Conservation (phyloP, 2,329 filamentous ascomycete species). For the Alternaria infectoria region DNA sequence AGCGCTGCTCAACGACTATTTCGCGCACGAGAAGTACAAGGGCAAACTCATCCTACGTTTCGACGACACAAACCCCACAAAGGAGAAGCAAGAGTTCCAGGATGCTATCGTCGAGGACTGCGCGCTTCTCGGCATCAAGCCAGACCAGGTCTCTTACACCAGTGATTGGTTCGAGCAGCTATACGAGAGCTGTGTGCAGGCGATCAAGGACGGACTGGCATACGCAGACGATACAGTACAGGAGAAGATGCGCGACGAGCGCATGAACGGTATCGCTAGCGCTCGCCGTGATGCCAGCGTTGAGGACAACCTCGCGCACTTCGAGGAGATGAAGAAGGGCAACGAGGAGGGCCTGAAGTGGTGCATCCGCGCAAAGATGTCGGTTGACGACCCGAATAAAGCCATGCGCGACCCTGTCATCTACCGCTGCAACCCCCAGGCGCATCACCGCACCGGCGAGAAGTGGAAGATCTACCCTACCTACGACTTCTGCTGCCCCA, state of each 20-base stretch:
- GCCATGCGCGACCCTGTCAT: conserved; percentile 96
- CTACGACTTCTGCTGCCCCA: conserved; percentile 85
- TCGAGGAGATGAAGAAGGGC: conserved; percentile 92
- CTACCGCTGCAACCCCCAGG: conserved; percentile 83
- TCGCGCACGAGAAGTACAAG: conserved; percentile 90
- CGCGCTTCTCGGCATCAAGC: conserved; percentile 87
- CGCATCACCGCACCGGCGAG: conserved; percentile 78
- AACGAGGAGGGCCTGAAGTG: conserved; percentile 79
- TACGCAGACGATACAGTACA: conserved; percentile 95
- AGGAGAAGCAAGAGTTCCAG: conserved; percentile 96
- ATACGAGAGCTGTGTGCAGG: conserved; percentile 81
- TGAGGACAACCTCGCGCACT: conserved; percentile 84
- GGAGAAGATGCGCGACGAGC: conserved; percentile 84
- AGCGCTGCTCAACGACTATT: conserved; percentile 93
- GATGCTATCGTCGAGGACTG: conserved; percentile 93
- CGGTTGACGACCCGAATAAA: conserved; percentile 90
- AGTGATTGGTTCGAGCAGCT: conserved; percentile 95
- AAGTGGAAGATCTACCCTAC: conserved; percentile 87
- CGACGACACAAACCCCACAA: conserved; percentile 96
- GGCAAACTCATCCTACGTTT: conserved; percentile 91
- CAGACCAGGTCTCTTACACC: conserved; percentile 85
- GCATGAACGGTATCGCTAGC: conserved; percentile 83
- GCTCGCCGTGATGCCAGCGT: conserved; percentile 77
- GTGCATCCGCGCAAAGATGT: conserved; percentile 95
- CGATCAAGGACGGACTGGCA: conserved; percentile 86